Evolutionary conservation across 768 basidiomycete species (phyloP), one percentile per base, ranked within the genome.

Genomic region (Dioszegia crocea): DNA sequence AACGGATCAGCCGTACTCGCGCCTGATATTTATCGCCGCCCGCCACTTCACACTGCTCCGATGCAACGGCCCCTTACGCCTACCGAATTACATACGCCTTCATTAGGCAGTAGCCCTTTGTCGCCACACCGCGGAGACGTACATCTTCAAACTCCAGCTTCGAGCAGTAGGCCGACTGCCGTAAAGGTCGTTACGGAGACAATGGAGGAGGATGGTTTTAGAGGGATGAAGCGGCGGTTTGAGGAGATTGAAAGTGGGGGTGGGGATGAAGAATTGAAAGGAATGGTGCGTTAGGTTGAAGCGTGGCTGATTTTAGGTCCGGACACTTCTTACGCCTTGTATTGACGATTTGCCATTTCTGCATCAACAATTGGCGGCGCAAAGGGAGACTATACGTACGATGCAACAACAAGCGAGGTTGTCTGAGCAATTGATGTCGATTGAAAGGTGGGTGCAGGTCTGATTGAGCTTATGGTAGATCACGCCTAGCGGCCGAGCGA

Each of bases 351-450:
- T 71, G 12, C 72, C 69, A 9, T 63, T 74, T 41, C 58, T 74
- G 19, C 57, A 59, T n/a, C 61, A 59, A 38, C 65, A 70, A 45
- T 10, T 74, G 11, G 59, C 24, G 0, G 67, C 72, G 1, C 72
- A 74, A 51, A 31, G 54, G 26, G 67, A 65, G 17, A 74, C 72
- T 0, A 71, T 74, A 11, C 24, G n/a, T 17, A 71, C 67, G 11
- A 41, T 74, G 60, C 72, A 74, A 48, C 57, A 67, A 38, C 67
- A 69, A 38, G 47, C 60, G 1, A 62, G 47, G 14, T 45, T 74
- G 6, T 57, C 69, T 1, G 61, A 62, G 16, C 61, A 66, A 38
- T 21, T 74, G 14, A 57, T 49, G 30, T 12, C 29, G 2, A 48
- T 70, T 19, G 71, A 73, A 41, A 41, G 71, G 71, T 73, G 38